phyloP scores from a whole-genome alignment of 2,329 filamentous ascomycete species.

The Alternaria ethzedia region DNA sequence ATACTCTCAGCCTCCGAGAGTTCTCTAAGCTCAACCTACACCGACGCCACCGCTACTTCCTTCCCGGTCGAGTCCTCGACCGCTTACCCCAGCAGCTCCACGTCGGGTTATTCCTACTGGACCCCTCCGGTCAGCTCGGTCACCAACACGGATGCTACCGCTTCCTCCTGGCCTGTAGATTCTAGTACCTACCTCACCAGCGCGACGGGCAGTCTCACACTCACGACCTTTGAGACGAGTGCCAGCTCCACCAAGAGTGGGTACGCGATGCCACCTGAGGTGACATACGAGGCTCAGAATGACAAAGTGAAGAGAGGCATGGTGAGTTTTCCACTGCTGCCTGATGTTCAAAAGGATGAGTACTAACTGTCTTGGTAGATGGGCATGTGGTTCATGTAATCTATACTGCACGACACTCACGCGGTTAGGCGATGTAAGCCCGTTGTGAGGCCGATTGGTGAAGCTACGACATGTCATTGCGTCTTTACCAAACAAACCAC shows the following conservation, averaged over 20 bases:
- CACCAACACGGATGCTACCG: slow-evolving; percentile 3
- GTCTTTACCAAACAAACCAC: neutral
- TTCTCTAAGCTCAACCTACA: neutral
- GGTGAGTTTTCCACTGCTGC: neutral
- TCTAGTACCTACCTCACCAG: neutral
- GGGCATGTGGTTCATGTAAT: slow-evolving; percentile 17
- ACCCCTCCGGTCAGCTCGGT: neutral
- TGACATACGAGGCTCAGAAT: neutral
- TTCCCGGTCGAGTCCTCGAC: slow-evolving; percentile 2
- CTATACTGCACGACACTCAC: neutral
- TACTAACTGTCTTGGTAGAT: slow-evolving; percentile 11
- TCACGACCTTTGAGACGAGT: slow-evolving; percentile 16
- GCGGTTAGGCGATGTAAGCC: neutral
- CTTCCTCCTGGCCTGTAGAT: slow-evolving; percentile 2
- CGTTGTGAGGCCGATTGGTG: neutral
- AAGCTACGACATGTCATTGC: neutral
- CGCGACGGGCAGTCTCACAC: neutral
- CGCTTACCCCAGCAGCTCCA: neutral
- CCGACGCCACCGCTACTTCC: slow-evolving; percentile 8
- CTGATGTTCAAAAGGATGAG: neutral
- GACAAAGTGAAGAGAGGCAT: neutral
- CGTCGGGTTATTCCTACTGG: neutral
- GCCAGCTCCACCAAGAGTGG: slow-evolving; percentile 11
- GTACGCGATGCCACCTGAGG: neutral
- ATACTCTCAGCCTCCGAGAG: neutral